These are phyloP conservation scores for thale cress (Arabidopsis thaliana) DNA, from an alignment of 345 rosid genomes.

Conservation along the genomic window DNA sequence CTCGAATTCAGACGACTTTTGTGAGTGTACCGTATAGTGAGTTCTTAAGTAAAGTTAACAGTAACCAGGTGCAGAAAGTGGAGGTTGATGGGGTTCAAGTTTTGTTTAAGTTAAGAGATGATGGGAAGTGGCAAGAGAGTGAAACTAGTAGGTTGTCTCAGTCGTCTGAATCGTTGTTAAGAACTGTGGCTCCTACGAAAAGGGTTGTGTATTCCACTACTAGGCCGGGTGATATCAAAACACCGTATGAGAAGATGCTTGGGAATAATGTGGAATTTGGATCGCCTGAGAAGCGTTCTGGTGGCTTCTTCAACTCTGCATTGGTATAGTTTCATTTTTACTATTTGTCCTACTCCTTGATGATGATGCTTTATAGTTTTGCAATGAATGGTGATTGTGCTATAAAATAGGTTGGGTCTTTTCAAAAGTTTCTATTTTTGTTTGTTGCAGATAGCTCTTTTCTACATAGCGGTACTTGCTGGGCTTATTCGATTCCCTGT, in stretches of 20 bases:
- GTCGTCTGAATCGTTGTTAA: slow-evolving; percentile 60
- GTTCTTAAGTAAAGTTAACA: slow-evolving; percentile 71
- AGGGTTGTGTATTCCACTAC: slow-evolving; percentile 81
- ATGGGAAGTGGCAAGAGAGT: slow-evolving; percentile 50
- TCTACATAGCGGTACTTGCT: slow-evolving; percentile 80
- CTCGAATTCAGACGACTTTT: slow-evolving; percentile 63
- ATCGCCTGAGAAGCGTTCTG: slow-evolving; percentile 84
- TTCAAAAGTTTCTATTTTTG: slow-evolving; percentile 3
- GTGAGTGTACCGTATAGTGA: slow-evolving; percentile 88
- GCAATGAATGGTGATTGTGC: not conserved
- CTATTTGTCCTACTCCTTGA: slow-evolving; percentile 12
- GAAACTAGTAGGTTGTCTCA: slow-evolving; percentile 63
- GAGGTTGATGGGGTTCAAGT: slow-evolving; percentile 88
- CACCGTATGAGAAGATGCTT: slow-evolving; percentile 95
- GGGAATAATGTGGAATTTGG: slow-evolving; percentile 90
- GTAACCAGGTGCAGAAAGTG: slow-evolving; percentile 78
- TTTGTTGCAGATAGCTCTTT: slow-evolving; percentile 71
- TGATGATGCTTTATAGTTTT: slow-evolving; percentile 1
- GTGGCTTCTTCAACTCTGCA: slow-evolving; percentile 81
- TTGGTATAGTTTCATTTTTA: slow-evolving; percentile 48
- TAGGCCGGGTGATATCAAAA: slow-evolving; percentile 77
- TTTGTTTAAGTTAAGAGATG: slow-evolving; percentile 79
- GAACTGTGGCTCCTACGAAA: slow-evolving; percentile 64
- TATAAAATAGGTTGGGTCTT: not conserved
- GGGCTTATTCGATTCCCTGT: slow-evolving; percentile 82